Percentiles rank a stretch among this genome's conserved stretches.
phyloP scores from a whole-genome alignment of 306 rosid genomes.

The Lotus japonicus region DNA sequence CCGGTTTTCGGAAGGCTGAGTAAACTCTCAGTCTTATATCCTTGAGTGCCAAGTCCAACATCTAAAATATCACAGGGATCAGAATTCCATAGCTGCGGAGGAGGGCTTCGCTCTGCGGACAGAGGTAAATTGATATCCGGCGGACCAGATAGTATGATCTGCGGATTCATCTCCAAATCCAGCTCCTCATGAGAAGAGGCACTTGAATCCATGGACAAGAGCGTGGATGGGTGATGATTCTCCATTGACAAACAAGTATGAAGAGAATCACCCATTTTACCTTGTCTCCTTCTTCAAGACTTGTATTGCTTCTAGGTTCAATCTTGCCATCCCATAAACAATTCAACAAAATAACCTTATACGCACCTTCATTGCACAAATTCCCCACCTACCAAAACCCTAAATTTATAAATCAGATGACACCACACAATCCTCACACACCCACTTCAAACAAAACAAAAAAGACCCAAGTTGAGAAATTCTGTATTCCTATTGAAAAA shows the following conservation, averaged over 20 bases:
- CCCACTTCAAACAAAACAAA: constrained; percentile 24
- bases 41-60: constrained; percentile 46
- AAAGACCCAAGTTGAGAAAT: neutral
- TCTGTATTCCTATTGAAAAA: neutral
- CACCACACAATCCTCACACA: constrained; percentile 41
- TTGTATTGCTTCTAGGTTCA: constrained; percentile 38
- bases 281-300: constrained; percentile 32
- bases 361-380: constrained; percentile 45
- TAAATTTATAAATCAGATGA: constrained; percentile 47
- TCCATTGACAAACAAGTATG: constrained; percentile 47
- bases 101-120: constrained; percentile 47
- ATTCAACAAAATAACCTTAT: constrained; percentile 43
- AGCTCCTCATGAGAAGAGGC: constrained; percentile 47
- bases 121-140: constrained; percentile 65
- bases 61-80: constrained; percentile 45
- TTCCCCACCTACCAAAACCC: constrained; percentile 79
- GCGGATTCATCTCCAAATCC: constrained; percentile 48
- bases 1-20: constrained; percentile 41
- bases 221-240: constrained; percentile 49
- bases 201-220: constrained; percentile 56
- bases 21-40: constrained; percentile 39
- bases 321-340: constrained; percentile 37
- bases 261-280: constrained; percentile 48
- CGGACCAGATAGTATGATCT: constrained; percentile 39
- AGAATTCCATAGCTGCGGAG: constrained; percentile 42